A percentile compares a stretch with the other conserved stretches of the same genome.
phyloP scores from a whole-genome alignment of 306 rosid species.

The Fagus crenata region DNA sequence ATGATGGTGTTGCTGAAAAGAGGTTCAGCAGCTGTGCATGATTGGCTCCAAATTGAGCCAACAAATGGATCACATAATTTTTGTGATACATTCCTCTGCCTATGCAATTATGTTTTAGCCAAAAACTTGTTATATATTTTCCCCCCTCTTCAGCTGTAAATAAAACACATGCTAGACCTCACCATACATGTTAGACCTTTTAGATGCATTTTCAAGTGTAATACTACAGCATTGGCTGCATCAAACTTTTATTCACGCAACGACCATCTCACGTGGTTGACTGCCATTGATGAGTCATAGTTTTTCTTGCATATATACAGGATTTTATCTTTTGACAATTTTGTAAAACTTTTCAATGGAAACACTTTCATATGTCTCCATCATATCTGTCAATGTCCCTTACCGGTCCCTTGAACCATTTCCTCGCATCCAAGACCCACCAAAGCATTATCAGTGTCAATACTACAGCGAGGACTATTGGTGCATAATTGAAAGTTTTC shows the following conservation, averaged over 20 bases:
- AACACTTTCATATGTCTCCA: too few species aligned
- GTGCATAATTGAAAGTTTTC: too few species aligned
- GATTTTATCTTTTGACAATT: not conserved
- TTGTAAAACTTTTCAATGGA: not conserved
- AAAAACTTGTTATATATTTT: not conserved
- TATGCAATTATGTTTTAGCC: not conserved
- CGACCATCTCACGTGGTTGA: not conserved
- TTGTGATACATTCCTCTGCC: not conserved
- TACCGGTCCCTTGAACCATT: slow-evolving; percentile 41
- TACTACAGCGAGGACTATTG: too few species aligned
- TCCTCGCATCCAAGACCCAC: slow-evolving; percentile 14
- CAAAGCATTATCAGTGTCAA: too few species aligned
- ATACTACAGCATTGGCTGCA: not conserved
- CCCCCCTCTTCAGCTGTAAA: not conserved
- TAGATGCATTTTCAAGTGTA: not conserved
- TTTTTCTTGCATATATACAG: slow-evolving; percentile 14
- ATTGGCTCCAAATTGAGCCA: not conserved
- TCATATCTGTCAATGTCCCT: slow-evolving; percentile 15
- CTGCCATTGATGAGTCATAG: not conserved
- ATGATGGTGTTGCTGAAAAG: not conserved
- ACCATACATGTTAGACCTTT: not conserved
- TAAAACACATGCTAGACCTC: not conserved
- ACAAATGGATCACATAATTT: not conserved
- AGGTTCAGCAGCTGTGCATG: not conserved
- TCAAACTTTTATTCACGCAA: not conserved